Base-by-base conservation (phyloP, 768 basidiomycete genomes). In the Leccinum pellstonianum region DNA sequence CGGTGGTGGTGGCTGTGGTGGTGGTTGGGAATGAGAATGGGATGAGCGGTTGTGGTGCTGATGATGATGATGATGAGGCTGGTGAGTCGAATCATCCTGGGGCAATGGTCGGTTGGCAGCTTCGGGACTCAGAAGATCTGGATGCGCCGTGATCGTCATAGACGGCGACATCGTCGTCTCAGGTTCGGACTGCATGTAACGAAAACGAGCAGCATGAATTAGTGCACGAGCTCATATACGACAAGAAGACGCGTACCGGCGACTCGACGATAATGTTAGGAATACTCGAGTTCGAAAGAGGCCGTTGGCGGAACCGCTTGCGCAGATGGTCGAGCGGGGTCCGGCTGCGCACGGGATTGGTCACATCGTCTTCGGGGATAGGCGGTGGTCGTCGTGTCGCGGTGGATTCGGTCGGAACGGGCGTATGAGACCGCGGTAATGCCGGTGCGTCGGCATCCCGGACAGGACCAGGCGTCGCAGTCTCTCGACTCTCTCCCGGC, bases 211-310 rank as follows among this genome's bases (percentile, higher is more conserved):
- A n/a, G n/a, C 14, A 9, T 37, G 41, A 7, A 12, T 31, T 25
- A 52, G 46, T 52, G 31, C 17, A 27, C 37, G 9, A 17, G 31
- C 11, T 8, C 19, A 27, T 4, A 25, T 23, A 49, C 7, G 48
- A 46, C 5, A 9, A 3, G 55, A 10, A 8, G 31, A 21, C 31
- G 21, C 70, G 77, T 64, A 82, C 82, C 12, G 82, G 82, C 15
- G 82, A 75, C 66, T 81, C 75, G 31, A 83, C 74, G 38, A 77
- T 62, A 55, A 82, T 83, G 38, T 74, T 72, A 3, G 77, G 78
- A 19, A 81, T 72, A 11, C 73, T 76, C 15, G 67, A 64, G 33
- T 69, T 68, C 0, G 79, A 80, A 7, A 60, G 47, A 2, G 69
- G 67, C 4, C 75, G 74, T 50, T 70, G 68, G 38, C 69, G 71